A percentile compares a stretch with the other conserved stretches of the same genome.
Evolutionary conservation across 805 yeast species (phyloP).

Genomic region (Myxozyma udenii): DNA sequence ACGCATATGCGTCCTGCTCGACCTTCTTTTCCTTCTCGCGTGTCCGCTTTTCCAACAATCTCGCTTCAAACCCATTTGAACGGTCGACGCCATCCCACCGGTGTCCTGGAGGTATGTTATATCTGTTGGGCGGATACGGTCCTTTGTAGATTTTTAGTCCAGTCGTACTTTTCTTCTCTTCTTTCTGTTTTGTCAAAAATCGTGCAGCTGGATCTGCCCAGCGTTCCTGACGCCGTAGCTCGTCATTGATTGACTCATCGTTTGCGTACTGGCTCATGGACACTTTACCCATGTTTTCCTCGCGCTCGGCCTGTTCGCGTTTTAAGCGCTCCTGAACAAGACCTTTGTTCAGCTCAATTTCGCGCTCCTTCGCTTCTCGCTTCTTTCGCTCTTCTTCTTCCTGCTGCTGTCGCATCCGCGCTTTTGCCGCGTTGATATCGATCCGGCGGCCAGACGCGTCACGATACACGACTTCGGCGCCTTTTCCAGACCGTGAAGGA

Average conservation of each 20-base stretch:
- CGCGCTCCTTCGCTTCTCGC: constrained; percentile 31
- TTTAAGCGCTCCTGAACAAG: constrained; percentile 42
- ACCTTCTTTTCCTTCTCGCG: constrained; percentile 28
- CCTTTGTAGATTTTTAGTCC: constrained; percentile 61
- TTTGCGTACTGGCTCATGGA: constrained; percentile 39
- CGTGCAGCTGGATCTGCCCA: constrained; percentile 64
- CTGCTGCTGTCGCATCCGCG: constrained; percentile 32
- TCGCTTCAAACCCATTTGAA: constrained; percentile 78
- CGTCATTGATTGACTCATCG: constrained; percentile 42
- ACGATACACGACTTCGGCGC: constrained; percentile 51
- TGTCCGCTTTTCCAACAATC: constrained; percentile 46
- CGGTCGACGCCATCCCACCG: constrained; percentile 93
- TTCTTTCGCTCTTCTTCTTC: constrained; percentile 34
- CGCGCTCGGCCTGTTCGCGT: constrained; percentile 39
- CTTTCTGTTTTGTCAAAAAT: constrained; percentile 40
- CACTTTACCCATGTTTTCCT: constrained; percentile 35
- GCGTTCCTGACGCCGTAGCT: constrained; percentile 38
- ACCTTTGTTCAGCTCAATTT: constrained; percentile 39
- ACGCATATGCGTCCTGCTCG: constrained; percentile 27
- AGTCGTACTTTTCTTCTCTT: constrained; percentile 32
- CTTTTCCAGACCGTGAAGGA: constrained; percentile 14
- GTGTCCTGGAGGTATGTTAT: constrained; percentile 70
- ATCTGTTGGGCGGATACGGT: constrained; percentile 63
- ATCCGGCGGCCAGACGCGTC: constrained; percentile 59
- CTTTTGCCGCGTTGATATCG: constrained; percentile 40